Evolutionary conservation across 805 yeast genomes (phyloP), one percentile per base, ranked within the genome.

Genomic region (Saccharomycopsis capsularis): DNA sequence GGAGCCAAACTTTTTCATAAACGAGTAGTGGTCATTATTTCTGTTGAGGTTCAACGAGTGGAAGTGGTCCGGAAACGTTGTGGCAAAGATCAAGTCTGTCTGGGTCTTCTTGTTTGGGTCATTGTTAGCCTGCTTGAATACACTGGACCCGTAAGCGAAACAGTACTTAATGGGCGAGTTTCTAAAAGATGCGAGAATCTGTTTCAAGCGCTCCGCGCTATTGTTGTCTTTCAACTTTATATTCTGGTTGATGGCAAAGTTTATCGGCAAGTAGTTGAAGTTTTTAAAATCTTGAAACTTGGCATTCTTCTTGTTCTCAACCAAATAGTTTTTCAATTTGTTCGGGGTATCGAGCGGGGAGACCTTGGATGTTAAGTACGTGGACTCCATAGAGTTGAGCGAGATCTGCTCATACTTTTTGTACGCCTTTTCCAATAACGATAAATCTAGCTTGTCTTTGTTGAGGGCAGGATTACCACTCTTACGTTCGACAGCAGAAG

Each of bases 141-240:
- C 96, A 3, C 96, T 96, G 5, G 95, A 85, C 2, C 99, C 99
- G 64, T 91, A 91, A 0, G 97, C 99, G 65, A 91, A 85, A 1
- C 96, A 82, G 58, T 78, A 85, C 47, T 79, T 69, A 13, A 88
- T 76, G 0, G 93, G 90, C 1, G 91, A 83, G 38, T 78, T 29
- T 15, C 42, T 68, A 63, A 86, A 86, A 41, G 70, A 67, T 3
- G 15, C 30, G 30, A 45, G 21, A 11, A 52, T 45, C 18, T 48
- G 38, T 15, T 37, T 38, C 6, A 52, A 29, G 13, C 30, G 25
- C 15, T 32, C 16, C 19, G 18, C 47, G n/a, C 29, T 46, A 23
- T 36, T 15, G n/a, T n/a, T 22, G 13, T 39, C 30, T 18, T 42
- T 46, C 19, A 48, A 41, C 29, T 47, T 44, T 11, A 53, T 47